These are phyloP conservation scores for Pseudocercospora fijiensis DNA, from an alignment of 2,329 filamentous ascomycete genomes.

Conservation along the genomic window DNA sequence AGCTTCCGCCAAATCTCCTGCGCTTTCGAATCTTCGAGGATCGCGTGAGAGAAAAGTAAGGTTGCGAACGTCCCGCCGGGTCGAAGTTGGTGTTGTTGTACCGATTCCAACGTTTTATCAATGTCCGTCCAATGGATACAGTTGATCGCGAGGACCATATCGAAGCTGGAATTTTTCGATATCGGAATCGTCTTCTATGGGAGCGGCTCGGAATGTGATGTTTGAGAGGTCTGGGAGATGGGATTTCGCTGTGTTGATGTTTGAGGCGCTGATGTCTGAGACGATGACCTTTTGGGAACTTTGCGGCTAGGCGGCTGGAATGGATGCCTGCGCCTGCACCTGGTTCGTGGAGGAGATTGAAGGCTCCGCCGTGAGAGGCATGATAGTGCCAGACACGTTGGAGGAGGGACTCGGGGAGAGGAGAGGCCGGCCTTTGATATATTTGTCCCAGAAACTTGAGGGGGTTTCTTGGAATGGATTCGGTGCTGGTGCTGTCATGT, in stretches of 20 bases:
- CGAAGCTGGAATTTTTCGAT: conserved; percentile 8
- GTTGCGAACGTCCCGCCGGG: conserved; percentile 10
- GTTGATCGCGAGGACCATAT: conserved; percentile 9
- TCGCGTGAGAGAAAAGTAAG: background rate
- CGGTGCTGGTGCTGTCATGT: background rate
- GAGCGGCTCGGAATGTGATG: background rate
- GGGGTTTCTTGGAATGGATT: background rate
- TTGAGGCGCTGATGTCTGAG: background rate
- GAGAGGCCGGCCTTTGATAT: conserved; percentile 9
- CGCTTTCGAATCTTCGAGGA: background rate
- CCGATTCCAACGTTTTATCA: background rate
- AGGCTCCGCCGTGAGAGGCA: conserved; percentile 2
- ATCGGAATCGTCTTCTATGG: background rate
- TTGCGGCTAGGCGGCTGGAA: conserved; percentile 6
- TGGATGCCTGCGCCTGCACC: conserved; percentile 9
- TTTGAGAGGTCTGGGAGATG: background rate
- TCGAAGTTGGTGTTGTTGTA: conserved; percentile 7
- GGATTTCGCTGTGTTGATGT: background rate
- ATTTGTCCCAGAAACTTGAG: conserved; percentile 6
- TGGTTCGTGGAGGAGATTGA: conserved; percentile 10
- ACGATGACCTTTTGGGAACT: conserved; percentile 4
- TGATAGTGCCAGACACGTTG: conserved; percentile 10
- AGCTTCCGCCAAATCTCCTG: background rate
- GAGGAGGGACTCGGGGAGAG: conserved; percentile 2
- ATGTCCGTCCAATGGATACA: conserved; percentile 8